These are phyloP conservation scores for Solanum hybrid DNA, from an alignment of 305 asterid genomes.

Conservation along the genomic window DNA sequence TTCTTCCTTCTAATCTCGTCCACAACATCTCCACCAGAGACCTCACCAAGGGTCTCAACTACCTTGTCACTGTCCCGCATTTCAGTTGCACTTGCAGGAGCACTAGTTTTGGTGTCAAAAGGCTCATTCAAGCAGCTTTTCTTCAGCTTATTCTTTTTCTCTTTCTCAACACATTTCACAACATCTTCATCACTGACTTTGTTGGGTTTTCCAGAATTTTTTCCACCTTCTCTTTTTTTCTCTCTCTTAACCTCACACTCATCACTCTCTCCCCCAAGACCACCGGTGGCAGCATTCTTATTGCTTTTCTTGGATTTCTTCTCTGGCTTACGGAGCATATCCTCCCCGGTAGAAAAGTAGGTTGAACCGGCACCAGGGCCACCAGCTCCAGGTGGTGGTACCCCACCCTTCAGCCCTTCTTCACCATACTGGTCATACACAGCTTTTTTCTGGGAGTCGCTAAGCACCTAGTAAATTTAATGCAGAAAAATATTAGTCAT, in stretches of 20 bases:
- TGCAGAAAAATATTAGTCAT: background rate
- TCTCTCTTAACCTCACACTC: background rate
- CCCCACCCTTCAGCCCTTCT: constrained; percentile 23
- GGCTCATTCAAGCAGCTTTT: background rate
- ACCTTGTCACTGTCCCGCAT: background rate
- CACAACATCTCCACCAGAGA: background rate
- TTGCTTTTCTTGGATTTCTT: background rate
- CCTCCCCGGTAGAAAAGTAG: constrained; percentile 2
- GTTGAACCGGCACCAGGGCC: constrained; percentile 21
- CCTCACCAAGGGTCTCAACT: constrained; percentile 6
- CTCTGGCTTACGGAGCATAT: background rate
- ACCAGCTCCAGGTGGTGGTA: constrained; percentile 23
- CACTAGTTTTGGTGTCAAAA: background rate
- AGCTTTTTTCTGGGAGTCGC: constrained; percentile 24
- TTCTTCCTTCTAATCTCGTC: constrained; percentile 18
- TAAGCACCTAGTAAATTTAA: constrained; percentile 15
- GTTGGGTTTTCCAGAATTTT: background rate
- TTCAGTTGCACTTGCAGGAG: background rate
- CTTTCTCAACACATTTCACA: background rate
- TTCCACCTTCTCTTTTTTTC: constrained; percentile 5
- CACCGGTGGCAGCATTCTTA: background rate
- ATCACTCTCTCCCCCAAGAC: background rate
- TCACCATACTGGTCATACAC: constrained; percentile 28
- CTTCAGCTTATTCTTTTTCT: constrained; percentile 6
- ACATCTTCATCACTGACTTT: background rate